phyloP scores from a whole-genome alignment of 768 basidiomycete genomes.

The Tulasnella sp. region DNA sequence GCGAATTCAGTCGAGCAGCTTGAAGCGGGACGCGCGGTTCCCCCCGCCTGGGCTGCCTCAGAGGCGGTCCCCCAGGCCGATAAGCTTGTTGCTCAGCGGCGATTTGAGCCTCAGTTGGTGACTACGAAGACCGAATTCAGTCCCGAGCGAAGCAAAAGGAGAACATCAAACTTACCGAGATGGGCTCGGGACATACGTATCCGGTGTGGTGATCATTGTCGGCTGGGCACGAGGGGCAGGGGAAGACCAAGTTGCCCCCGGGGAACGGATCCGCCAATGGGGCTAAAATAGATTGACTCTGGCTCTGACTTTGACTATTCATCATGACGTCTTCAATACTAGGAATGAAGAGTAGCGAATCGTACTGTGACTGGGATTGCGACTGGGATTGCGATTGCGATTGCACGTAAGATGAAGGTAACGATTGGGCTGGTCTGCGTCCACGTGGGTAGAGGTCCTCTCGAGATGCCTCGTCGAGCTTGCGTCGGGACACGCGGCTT shows the following conservation, averaged over 20 bases:
- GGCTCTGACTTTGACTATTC: constrained; percentile 9
- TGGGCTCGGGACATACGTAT: constrained; percentile 8
- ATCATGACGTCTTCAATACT: not conserved
- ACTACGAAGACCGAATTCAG: no score
- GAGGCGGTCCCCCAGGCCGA: constrained; percentile 5
- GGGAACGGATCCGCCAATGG: constrained; percentile 1
- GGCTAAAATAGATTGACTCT: not conserved
- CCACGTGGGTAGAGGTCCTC: constrained; percentile 12
- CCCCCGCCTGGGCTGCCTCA: constrained; percentile 3
- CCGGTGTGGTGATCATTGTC: constrained; percentile 6
- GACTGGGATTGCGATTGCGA: constrained; percentile 9
- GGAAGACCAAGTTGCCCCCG: constrained; percentile 10
- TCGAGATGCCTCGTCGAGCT: constrained; percentile 5
- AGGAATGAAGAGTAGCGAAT: not conserved
- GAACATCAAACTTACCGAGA: no score
- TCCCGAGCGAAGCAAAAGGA: no score
- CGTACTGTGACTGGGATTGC: constrained; percentile 7
- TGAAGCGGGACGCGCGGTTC: not conserved
- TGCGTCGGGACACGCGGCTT: not conserved
- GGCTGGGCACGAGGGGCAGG: constrained; percentile 9
- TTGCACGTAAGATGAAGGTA: not conserved
- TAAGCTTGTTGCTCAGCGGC: constrained; percentile 8
- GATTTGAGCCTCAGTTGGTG: constrained; percentile 1
- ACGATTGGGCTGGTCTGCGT: constrained; percentile 3
- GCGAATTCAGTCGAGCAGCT: constrained; percentile 1